Evolutionary conservation across 129 eudicot species (phyloP).

Genomic region (Scalesia atractyloides): DNA sequence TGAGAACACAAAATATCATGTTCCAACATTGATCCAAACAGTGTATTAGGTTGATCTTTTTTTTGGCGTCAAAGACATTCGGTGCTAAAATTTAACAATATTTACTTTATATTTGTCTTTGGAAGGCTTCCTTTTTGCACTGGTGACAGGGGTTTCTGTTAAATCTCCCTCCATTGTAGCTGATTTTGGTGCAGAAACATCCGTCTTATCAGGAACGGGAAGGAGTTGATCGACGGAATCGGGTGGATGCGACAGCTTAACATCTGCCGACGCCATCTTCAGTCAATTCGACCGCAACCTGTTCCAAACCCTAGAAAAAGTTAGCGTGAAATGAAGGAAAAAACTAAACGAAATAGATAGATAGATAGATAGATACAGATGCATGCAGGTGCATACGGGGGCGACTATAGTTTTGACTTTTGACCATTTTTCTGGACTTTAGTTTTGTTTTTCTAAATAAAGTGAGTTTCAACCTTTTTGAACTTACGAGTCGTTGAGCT

Average conservation of each 20-base stretch:
- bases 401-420: no score
- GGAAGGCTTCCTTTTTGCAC: constrained; percentile 70
- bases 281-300: constrained; percentile 13
- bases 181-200: constrained; percentile 48
- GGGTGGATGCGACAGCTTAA: constrained; percentile 49
- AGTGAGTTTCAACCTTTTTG: no score
- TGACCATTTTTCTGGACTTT: no score
- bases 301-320: constrained; percentile 32
- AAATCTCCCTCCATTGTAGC: constrained; percentile 49
- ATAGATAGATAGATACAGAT: no score
- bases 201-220: constrained; percentile 16
- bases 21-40: constrained; percentile 2
- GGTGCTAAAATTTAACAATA: background rate
- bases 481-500: no score
- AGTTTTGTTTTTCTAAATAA: no score
- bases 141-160: constrained; percentile 45
- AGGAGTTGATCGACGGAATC: constrained; percentile 40
- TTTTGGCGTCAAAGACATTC: no score
- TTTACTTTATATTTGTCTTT: constrained; percentile 52
- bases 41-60: no score
- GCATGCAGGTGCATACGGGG: no score
- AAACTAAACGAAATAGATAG: no score
- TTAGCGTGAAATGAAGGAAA: no score
- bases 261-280: constrained; percentile 30
- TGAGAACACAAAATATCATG: constrained; percentile 24